Conservation (phyloP, 306 rosid genomes). For the Delonix regia region DNA sequence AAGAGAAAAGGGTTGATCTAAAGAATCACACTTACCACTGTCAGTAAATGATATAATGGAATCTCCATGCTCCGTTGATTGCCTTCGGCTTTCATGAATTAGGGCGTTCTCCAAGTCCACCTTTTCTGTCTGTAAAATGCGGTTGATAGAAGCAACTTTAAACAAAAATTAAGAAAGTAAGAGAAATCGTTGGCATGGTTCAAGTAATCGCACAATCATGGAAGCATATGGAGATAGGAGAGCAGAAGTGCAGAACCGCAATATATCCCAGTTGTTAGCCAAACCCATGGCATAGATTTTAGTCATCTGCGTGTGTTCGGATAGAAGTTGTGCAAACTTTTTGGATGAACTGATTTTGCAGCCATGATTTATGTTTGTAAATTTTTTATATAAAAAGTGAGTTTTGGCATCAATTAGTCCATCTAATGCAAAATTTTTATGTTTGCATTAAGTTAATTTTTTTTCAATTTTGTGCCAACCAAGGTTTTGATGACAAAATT, state of each 20-base stretch:
- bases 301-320: too few relatives aligned
- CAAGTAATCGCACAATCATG: not conserved
- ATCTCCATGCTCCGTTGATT: conserved; percentile 49
- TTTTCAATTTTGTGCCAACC: too few relatives aligned
- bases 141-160: conserved; percentile 21
- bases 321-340: too few relatives aligned
- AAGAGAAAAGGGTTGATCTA: not conserved
- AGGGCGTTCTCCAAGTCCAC: conserved; percentile 95
- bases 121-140: conserved; percentile 76
- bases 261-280: not conserved
- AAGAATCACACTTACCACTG: conserved; percentile 58
- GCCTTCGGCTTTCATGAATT: conserved; percentile 74
- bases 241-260: not conserved
- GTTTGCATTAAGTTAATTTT: too few relatives aligned
- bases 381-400: too few relatives aligned
- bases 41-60: conserved; percentile 54
- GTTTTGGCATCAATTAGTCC: too few relatives aligned
- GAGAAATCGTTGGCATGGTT: not conserved
- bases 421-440: too few relatives aligned
- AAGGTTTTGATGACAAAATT: too few relatives aligned
- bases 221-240: not conserved
- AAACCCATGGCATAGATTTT: not conserved
- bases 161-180: not conserved
- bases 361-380: too few relatives aligned
- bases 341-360: too few relatives aligned